Conservation (phyloP, 2,329 filamentous ascomycete species). For the Metarhizium robertsii region DNA sequence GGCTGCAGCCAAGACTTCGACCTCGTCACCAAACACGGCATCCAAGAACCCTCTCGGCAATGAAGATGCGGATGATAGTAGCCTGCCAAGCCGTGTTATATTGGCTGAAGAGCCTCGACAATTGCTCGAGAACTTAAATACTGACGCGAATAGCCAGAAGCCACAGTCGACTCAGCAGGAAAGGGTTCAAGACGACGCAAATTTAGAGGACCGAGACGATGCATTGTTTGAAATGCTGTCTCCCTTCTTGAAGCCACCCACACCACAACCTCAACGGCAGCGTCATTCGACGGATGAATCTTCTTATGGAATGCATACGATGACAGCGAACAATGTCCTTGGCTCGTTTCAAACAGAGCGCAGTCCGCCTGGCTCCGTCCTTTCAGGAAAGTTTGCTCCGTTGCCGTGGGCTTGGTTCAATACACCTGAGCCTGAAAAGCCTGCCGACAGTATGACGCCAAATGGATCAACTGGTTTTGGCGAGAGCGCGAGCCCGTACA, state of each 20-base stretch:
- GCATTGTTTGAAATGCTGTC: conserved; percentile 39
- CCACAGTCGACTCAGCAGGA: not conserved
- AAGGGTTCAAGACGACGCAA: conserved; percentile 1
- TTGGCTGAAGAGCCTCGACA: not conserved
- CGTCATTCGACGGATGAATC: conserved; percentile 28
- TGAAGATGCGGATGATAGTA: not conserved
- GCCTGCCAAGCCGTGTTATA: not conserved
- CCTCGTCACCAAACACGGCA: not conserved
- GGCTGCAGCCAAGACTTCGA: not conserved
- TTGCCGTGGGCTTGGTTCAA: conserved; percentile 45
- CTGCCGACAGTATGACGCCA: conserved; percentile 9
- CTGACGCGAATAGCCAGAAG: not conserved
- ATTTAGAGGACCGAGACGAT: conserved; percentile 23
- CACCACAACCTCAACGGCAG: conserved; percentile 26
- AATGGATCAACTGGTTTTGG: conserved; percentile 16
- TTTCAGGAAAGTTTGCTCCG: conserved; percentile 23
- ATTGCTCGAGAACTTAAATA: no score
- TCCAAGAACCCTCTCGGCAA: not conserved
- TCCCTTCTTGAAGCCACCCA: conserved; percentile 36
- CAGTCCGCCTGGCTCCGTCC: conserved; percentile 19
- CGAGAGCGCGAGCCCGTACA: conserved; percentile 14
- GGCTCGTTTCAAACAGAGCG: conserved; percentile 26
- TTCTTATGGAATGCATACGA: conserved; percentile 46
- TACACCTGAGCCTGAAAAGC: conserved; percentile 21
- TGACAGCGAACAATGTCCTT: conserved; percentile 41